These are phyloP conservation scores for Panellus pusillus DNA, from an alignment of 768 basidiomycete species.

Conservation along the genomic window DNA sequence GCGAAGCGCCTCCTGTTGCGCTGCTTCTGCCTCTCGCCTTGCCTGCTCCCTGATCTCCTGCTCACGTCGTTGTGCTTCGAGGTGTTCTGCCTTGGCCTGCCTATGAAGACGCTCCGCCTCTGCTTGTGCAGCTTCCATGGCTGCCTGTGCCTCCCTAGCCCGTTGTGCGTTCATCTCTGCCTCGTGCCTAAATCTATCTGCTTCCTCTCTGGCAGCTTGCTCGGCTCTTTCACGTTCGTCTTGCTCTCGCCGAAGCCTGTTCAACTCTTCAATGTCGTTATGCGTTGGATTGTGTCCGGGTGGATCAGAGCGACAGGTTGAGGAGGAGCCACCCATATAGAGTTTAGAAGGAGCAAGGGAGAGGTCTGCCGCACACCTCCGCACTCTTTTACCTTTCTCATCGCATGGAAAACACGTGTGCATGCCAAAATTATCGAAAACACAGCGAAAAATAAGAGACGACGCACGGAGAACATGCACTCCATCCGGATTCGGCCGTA, in stretches of 20 bases:
- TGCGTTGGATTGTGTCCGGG: not conserved
- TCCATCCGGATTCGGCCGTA: too few relatives aligned
- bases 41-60: not conserved
- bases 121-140: not conserved
- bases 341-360: too few relatives aligned
- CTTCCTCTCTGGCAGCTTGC: not conserved
- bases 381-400: too few relatives aligned
- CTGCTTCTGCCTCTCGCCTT: slow-evolving; percentile 4
- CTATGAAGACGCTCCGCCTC: not conserved
- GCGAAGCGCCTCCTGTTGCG: slow-evolving; percentile 28
- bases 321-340: too few relatives aligned
- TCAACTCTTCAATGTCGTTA: not conserved
- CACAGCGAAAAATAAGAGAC: too few relatives aligned
- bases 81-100: not conserved
- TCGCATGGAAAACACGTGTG: too few relatives aligned
- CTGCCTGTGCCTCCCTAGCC: not conserved
- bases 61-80: not conserved
- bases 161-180: not conserved
- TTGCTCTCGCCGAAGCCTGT: not conserved
- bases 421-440: too few relatives aligned
- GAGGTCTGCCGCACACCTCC: too few relatives aligned
- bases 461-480: too few relatives aligned
- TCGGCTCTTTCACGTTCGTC: not conserved
- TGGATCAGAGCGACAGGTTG: too few relatives aligned
- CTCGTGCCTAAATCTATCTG: not conserved